These are phyloP conservation scores for Claviceps citrina DNA, from an alignment of 2,329 filamentous ascomycete genomes.

Conservation along the genomic window DNA sequence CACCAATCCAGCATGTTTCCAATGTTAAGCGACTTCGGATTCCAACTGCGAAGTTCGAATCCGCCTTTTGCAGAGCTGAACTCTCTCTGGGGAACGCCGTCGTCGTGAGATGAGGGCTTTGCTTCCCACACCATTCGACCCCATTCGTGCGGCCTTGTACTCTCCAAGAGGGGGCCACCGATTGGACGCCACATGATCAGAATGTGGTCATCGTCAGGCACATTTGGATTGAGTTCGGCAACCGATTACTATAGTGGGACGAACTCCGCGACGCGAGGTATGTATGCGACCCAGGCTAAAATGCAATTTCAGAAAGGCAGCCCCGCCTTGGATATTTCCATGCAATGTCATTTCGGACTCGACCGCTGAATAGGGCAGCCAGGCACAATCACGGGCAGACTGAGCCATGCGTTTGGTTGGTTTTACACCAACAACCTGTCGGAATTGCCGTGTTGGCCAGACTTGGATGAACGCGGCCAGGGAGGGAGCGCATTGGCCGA, in stretches of 20 bases:
- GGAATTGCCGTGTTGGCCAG: background rate
- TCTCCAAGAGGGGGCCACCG: background rate
- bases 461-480: background rate
- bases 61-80: no score
- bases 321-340: background rate
- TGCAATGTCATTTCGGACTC: background rate
- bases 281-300: background rate
- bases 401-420: background rate
- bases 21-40: no score
- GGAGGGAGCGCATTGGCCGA: background rate
- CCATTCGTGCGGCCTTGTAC: background rate
- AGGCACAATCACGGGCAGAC: no score
- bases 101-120: background rate
- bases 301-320: conserved; percentile 2
- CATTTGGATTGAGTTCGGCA: background rate
- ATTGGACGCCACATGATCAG: background rate
- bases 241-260: background rate
- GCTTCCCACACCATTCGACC: no score
- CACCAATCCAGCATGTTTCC: background rate
- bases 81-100: background rate
- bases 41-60: background rate
- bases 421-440: background rate
- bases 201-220: conserved; percentile 2
- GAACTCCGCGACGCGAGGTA: background rate
- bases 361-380: no score